phyloP scores from a whole-genome alignment of 352 stramenopile species.

The Phytophthora hibernalis region DNA sequence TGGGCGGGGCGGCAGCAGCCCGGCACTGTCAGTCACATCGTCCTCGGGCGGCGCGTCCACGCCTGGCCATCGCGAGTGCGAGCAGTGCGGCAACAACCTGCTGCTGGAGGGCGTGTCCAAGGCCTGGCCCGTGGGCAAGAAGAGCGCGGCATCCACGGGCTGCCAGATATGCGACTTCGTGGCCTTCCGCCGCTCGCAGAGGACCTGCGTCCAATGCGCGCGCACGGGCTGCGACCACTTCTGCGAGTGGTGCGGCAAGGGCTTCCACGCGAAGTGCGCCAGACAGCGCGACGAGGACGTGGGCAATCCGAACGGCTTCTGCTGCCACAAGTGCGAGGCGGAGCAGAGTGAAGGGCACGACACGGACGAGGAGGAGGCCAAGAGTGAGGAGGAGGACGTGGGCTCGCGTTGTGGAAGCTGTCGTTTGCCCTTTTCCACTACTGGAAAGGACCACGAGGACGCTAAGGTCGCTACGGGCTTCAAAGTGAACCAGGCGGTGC shows the following conservation, averaged over 20 bases:
- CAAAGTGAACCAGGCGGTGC: conserved; percentile 83
- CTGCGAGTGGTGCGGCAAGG: conserved; percentile 87
- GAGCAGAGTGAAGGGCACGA: conserved; percentile 68
- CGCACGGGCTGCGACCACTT: conserved; percentile 76
- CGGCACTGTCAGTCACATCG: conserved; percentile 34
- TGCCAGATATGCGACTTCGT: conserved; percentile 90
- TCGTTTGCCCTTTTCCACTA: conserved; percentile 58
- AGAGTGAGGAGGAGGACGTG: conserved; percentile 56
- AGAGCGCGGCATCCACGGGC: conserved; percentile 51
- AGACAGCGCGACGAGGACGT: conserved; percentile 60
- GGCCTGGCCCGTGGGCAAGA: conserved; percentile 50
- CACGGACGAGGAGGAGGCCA: conserved; percentile 55
- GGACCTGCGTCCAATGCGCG: conserved; percentile 72
- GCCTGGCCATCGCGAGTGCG: conserved; percentile 61
- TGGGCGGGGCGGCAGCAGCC: conserved; percentile 31
- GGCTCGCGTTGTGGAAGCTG: conserved; percentile 77
- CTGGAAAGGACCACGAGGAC: conserved; percentile 37
- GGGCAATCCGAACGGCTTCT: conserved; percentile 64
- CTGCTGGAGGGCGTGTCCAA: conserved; percentile 54
- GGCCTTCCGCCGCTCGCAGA: conserved; percentile 66
- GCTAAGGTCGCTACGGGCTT: conserved; percentile 43
- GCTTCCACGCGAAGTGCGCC: conserved; percentile 81
- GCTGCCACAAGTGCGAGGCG: conserved; percentile 73
- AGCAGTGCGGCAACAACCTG: conserved; percentile 54
- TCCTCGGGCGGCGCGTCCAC: conserved; percentile 41